Evolutionary conservation across 2,329 filamentous ascomycete species (phyloP).

Genomic region (Boeremia exigua): DNA sequence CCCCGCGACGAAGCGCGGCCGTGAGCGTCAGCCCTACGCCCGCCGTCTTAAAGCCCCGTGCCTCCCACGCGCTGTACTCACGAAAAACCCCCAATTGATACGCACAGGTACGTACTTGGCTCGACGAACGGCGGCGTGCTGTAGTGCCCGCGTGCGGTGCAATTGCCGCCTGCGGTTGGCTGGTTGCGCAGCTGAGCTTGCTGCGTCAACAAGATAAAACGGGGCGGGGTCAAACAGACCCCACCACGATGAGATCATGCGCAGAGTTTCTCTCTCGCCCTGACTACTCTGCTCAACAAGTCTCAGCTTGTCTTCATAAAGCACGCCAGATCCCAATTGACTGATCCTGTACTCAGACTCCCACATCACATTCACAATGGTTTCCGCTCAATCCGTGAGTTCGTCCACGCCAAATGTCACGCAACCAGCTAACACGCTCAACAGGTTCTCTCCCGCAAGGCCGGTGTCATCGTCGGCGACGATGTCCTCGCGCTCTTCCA

Average conservation of each 20-base stretch:
- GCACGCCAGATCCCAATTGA: constrained; percentile 14
- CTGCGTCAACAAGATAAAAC: constrained; percentile 6
- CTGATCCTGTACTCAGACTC: constrained; percentile 11
- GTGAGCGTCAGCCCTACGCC: constrained; percentile 32
- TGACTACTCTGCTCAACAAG: constrained; percentile 25
- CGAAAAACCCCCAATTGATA: constrained; percentile 9
- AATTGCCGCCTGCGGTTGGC: constrained; percentile 4
- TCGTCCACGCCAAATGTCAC: background rate
- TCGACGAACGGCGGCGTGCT: constrained; percentile 4
- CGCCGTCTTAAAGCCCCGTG: constrained; percentile 16
- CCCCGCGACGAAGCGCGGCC: constrained; percentile 46
- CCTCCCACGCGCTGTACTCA: constrained; percentile 46
- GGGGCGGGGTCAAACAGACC: constrained; percentile 10
- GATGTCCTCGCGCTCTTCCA: constrained; percentile 76
- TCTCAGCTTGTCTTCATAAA: constrained; percentile 11
- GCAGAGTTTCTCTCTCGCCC: constrained; percentile 21
- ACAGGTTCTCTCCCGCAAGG: constrained; percentile 19
- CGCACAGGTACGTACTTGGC: constrained; percentile 13
- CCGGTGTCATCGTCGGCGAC: constrained; percentile 64
- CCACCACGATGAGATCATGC: constrained; percentile 15
- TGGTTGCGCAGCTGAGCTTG: constrained; percentile 12
- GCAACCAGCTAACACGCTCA: constrained; percentile 14
- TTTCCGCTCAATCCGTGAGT: constrained; percentile 51
- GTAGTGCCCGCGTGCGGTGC: constrained; percentile 4
- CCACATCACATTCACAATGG: constrained; percentile 26